Evolutionary conservation across 2,329 filamentous ascomycete species (phyloP).

Genomic region (Fusarium abutilonis): DNA sequence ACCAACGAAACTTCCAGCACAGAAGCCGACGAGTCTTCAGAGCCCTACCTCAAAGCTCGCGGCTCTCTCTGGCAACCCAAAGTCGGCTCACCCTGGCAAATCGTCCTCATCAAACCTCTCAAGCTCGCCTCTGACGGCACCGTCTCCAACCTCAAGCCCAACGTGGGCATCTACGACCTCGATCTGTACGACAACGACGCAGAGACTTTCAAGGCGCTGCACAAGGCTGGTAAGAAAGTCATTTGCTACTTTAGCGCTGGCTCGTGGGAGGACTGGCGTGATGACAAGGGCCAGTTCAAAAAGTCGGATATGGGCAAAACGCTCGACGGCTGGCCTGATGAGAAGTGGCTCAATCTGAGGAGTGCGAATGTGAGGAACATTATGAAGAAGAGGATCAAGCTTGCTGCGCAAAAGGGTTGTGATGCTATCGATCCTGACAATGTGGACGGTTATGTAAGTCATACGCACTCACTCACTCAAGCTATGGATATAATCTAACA

Average conservation of each 20-base stretch:
- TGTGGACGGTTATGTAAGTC: conserved; percentile 69
- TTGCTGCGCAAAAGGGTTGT: conserved; percentile 70
- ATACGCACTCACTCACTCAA: not conserved
- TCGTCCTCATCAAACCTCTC: conserved; percentile 61
- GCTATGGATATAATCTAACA: not conserved
- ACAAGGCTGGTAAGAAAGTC: conserved; percentile 66
- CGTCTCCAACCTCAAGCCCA: conserved; percentile 47
- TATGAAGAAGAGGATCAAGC: conserved; percentile 68
- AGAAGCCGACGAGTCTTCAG: conserved; percentile 38
- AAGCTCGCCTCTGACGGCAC: conserved; percentile 54
- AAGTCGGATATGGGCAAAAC: conserved; percentile 65
- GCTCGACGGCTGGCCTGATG: conserved; percentile 71
- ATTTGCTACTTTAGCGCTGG: conserved; percentile 82
- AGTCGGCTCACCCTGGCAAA: conserved; percentile 68
- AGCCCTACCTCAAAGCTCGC: conserved; percentile 35
- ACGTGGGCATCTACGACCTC: conserved; percentile 62
- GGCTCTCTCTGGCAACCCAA: conserved; percentile 61
- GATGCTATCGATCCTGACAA: conserved; percentile 78
- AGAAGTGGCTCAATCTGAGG: conserved; percentile 72
- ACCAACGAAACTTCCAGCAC: conserved; percentile 7
- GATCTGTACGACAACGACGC: conserved; percentile 65
- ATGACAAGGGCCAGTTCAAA: conserved; percentile 66
- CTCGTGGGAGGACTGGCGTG: conserved; percentile 71
- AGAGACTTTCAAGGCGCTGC: conserved; percentile 62
- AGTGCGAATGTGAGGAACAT: conserved; percentile 69